These are phyloP conservation scores for Fraxinus greggii DNA, from an alignment of 305 asterid species.

Conservation along the genomic window DNA sequence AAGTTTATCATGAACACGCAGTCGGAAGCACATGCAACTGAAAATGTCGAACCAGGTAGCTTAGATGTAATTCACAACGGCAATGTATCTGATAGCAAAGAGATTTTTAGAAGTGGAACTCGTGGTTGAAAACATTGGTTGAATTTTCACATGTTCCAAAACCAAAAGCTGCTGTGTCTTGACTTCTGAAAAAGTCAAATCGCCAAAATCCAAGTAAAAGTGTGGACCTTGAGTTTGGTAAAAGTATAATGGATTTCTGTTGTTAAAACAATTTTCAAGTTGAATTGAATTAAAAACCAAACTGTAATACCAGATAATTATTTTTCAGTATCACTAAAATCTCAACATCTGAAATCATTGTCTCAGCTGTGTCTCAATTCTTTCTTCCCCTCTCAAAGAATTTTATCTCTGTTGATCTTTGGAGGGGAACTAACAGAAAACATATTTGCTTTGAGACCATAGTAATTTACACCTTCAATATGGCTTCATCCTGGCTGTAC, in stretches of 20 bases:
- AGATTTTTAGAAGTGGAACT: constrained; percentile 38
- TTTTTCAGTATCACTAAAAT: constrained; percentile 5
- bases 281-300: not conserved
- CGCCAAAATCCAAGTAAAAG: constrained; percentile 5
- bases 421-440: constrained; percentile 2
- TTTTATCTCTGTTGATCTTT: not conserved
- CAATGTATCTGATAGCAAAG: constrained; percentile 43
- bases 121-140: constrained; percentile 37
- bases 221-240: constrained; percentile 10
- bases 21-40: constrained; percentile 40
- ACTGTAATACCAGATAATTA: not conserved
- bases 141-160: not conserved
- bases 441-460: not conserved
- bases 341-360: not conserved
- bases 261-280: not conserved
- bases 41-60: constrained; percentile 42
- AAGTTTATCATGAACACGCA: constrained; percentile 55
- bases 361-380: constrained; percentile 5
- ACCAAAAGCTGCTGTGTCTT: constrained; percentile 1
- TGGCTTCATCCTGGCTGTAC: not conserved
- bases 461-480: not conserved
- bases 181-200: constrained; percentile 7
- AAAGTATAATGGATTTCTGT: constrained; percentile 2
- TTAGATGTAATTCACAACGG: constrained; percentile 42
- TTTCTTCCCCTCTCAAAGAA: constrained; percentile 1